These are phyloP conservation scores for Starmerella davenportii DNA, from an alignment of 805 yeast species.

Conservation along the genomic window DNA sequence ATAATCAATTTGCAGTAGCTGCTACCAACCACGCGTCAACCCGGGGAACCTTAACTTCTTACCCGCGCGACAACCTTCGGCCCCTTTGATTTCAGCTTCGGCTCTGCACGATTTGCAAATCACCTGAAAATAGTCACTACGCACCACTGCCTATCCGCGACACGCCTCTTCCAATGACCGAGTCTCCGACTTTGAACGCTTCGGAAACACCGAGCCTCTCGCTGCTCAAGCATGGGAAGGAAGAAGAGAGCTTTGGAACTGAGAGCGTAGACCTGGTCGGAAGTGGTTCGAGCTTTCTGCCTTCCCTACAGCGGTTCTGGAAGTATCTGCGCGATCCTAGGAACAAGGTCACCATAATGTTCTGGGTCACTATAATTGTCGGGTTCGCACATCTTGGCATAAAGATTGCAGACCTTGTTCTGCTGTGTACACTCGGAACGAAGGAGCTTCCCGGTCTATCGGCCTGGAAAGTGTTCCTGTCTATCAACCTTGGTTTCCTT, in stretches of 20 bases:
- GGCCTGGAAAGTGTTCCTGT: conserved; percentile 11
- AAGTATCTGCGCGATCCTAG: conserved; percentile 5
- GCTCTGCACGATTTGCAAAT: too few relatives aligned
- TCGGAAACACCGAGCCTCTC: neutral
- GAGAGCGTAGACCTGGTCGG: neutral
- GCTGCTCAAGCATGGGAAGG: neutral
- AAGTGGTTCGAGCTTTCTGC: conserved; percentile 1
- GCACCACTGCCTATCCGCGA: too few relatives aligned
- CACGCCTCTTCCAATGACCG: too few relatives aligned
- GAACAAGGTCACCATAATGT: conserved; percentile 7
- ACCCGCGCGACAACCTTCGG: too few relatives aligned
- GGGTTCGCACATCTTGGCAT: conserved; percentile 10
- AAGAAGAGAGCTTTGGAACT: conserved; percentile 1
- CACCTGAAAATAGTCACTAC: too few relatives aligned
- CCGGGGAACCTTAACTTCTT: too few relatives aligned
- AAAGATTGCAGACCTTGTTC: conserved; percentile 8
- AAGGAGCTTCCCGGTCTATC: conserved; percentile 4
- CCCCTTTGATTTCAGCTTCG: too few relatives aligned
- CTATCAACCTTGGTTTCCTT: conserved; percentile 9
- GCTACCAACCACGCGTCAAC: neutral
- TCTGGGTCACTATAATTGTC: conserved; percentile 5
- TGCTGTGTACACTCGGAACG: conserved; percentile 7
- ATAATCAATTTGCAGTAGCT: too few relatives aligned
- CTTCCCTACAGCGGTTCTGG: conserved; percentile 7
- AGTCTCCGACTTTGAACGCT: neutral